Conservation (phyloP, 306 rosid species). For the Vigna trinervia region DNA sequence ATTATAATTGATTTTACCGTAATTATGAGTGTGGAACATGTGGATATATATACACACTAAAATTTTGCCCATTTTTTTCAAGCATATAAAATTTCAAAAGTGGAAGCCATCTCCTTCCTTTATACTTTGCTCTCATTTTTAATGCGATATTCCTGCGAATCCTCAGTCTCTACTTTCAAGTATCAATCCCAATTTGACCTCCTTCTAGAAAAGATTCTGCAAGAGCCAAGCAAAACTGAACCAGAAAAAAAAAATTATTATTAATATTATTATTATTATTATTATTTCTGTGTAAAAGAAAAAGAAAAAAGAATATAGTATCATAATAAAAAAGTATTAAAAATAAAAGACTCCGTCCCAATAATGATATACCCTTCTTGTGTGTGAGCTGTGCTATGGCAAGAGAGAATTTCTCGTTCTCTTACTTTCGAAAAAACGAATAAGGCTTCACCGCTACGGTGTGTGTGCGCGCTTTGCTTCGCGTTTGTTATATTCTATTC, state of each 20-base stretch:
- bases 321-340: neutral
- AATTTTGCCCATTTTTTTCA: too few relatives aligned
- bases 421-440: constrained; percentile 2
- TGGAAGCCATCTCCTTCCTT: too few relatives aligned
- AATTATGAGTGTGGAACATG: too few relatives aligned
- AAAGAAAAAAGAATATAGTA: neutral
- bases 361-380: constrained; percentile 9
- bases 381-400: neutral
- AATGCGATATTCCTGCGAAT: too few relatives aligned
- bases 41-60: too few relatives aligned
- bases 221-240: neutral
- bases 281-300: too few relatives aligned
- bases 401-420: constrained; percentile 14
- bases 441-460: constrained; percentile 34
- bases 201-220: neutral
- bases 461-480: neutral
- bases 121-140: too few relatives aligned
- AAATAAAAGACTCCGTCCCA: neutral
- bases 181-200: neutral
- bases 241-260: neutral
- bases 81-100: too few relatives aligned
- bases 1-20: too few relatives aligned
- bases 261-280: too few relatives aligned
- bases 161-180: neutral
- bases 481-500: neutral